Evolutionary conservation across 208 protist species (phyloP).

Genomic region (Porcisia hertigi): DNA sequence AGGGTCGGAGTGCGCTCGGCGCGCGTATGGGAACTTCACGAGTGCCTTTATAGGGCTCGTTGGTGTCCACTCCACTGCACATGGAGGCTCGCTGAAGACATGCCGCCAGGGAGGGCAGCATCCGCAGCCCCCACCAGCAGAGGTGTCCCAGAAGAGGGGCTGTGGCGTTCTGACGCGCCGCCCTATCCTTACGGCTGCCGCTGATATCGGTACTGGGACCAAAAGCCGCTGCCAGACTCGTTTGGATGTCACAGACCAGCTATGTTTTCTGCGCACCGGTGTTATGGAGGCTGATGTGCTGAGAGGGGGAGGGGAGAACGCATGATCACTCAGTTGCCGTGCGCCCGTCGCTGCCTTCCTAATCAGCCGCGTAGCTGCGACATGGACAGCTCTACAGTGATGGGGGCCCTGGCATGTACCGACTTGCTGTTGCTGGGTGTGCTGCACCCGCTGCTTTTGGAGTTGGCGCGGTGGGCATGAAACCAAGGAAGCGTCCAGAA

Average conservation of each 20-base stretch:
- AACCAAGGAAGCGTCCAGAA: not conserved
- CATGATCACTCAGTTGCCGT: not conserved
- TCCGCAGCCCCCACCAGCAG: not conserved
- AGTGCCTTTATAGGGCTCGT: not conserved
- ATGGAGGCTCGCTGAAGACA: slow-evolving; percentile 5
- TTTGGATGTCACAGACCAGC: not conserved
- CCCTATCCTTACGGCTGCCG: not conserved
- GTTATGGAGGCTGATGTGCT: slow-evolving; percentile 1
- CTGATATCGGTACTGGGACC: no score
- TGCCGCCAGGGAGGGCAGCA: not conserved
- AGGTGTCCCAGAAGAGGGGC: not conserved
- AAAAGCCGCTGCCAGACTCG: not conserved
- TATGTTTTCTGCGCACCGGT: not conserved
- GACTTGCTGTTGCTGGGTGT: not conserved
- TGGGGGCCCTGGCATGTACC: not conserved
- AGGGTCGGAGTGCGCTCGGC: not conserved
- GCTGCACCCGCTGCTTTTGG: not conserved
- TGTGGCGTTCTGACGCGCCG: not conserved
- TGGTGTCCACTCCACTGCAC: not conserved
- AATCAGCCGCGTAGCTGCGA: not conserved
- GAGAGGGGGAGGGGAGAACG: not conserved
- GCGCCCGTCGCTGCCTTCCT: not conserved
- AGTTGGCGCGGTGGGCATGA: not conserved
- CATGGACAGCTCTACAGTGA: not conserved
- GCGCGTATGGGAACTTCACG: not conserved